Percentiles rank a stretch among this genome's conserved stretches.
These are phyloP conservation scores for Cordyceps javanica DNA, from an alignment of 2,329 filamentous ascomycete species.

Conservation along the genomic window DNA sequence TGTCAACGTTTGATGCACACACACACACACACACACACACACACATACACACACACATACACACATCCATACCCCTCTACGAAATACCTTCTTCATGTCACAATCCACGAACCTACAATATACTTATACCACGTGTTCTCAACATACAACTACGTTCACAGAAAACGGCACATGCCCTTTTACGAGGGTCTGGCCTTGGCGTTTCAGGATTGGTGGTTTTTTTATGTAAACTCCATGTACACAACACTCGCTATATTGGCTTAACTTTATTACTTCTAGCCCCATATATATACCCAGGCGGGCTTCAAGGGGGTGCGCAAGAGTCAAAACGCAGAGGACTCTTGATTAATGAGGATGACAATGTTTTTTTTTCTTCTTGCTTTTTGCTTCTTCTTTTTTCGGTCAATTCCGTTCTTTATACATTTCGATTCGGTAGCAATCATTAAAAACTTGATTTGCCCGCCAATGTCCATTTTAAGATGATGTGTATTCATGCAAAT, in stretches of 20 bases:
- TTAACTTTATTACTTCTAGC: neutral
- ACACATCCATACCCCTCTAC: too few species aligned
- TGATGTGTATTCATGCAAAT: neutral
- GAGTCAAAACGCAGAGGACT: neutral
- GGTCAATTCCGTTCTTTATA: neutral
- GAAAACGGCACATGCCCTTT: neutral
- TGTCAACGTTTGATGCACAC: neutral
- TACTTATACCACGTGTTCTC: neutral
- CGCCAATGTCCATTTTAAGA: neutral
- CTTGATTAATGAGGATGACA: constrained; percentile 8
- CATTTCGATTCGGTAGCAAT: neutral
- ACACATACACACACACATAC: too few species aligned
- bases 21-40: too few species aligned
- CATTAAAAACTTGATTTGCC: neutral
- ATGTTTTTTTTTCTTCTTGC: too few species aligned
- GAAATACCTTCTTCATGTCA: neutral
- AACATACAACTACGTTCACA: neutral
- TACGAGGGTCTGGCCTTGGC: neutral
- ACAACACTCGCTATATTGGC: neutral
- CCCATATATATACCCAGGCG: too few species aligned
- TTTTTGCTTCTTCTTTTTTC: too few species aligned
- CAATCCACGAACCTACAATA: neutral
- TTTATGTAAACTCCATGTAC: neutral
- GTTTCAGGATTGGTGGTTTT: neutral
- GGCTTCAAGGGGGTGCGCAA: neutral